Base-by-base conservation (phyloP, 225 moss, liverwort and hornwort genomes). In the Marchantia polymorpha region DNA sequence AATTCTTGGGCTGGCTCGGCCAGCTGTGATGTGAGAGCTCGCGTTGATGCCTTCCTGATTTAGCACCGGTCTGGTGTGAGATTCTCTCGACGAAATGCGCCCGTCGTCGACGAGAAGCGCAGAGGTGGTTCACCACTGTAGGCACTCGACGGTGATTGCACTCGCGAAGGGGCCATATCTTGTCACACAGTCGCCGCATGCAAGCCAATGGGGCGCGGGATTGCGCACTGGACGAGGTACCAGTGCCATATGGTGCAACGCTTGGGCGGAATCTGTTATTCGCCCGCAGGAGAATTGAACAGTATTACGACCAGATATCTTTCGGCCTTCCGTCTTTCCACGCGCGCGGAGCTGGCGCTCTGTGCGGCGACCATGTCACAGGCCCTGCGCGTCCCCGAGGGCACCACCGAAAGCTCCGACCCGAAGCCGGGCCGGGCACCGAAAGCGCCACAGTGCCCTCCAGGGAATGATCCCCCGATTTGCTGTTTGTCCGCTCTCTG, bases 11-110 rank as follows among this genome's bases (percentile, higher is more conserved):
- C n/a, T 72, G 16, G 72, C 50, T 19, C 12, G 14, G 72, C 72
- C 72, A 72, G 46, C 19, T 72, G 50, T 72, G 50, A n/a, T n/a
- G n/a, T n/a, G n/a, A n/a, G n/a, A 0, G 15, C 39, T 39, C 19
- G 56, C 9, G 72, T n/a, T 46, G 17, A 72, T 72, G 72, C 72
- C 19, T 50, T 72, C 49, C 72, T 72, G 51, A 72, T 72, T 72
- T 47, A 72, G 47, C 51, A 22, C 50, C 19, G 13, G 14, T 19
- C 56, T 56, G 2, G 56, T 12, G 23, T 50, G 47, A 72, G 72
- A 72, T 72, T 26, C 73, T 73, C 73, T 25, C 73, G 0, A 13
- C 70, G 19, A 19, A 70, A 31, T 73, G 50, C 29, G 29, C 14
- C 54, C 52, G 50, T 71, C 71, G 71, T 71, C 50, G 50, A 71